Evolutionary conservation across 1,284 basidiomycete species (phyloP), one percentile per base, ranked within the genome.

Genomic region (Cutaneotrichosporon dermatis): DNA sequence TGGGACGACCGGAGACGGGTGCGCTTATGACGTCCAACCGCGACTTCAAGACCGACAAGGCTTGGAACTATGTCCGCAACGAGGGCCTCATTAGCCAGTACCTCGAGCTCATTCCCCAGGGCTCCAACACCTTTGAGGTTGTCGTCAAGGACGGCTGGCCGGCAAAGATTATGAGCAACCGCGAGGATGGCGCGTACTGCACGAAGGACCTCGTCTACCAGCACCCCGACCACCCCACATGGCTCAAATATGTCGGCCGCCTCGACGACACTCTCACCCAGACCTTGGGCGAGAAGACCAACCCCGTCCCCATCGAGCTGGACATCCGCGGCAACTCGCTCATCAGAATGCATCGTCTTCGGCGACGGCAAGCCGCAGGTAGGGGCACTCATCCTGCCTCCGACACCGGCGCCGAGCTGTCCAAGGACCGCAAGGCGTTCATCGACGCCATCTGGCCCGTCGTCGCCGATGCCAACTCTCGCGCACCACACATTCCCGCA

Each of bases 151-250:
- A 83, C 51, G 84, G 83, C 2, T 87, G 84, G 81, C 82, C 80
- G 6, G 79, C 80, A 1, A 84, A 84, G 71, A 82, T 79, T 58
- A 74, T 82, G 71, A 79, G 79, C 37, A 86, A 86, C 69, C 78
- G 82, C 39, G 80, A 82, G 0, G 84, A 86, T 60, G 82, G 82
- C 0, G 82, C 82, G 6, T 86, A 84, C 65, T 83, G 83, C 2
- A 85, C 83, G 8, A 84, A 82, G 57, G 86, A 87, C 64, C 76
- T 86, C 11, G 83, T 86, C 60, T 65, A 80, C 11, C 79, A 79
- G 53, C 82, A 85, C 55, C 74, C 80, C 4, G 69, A 72, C 8
- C 73, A 76, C 37, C 72, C 79, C 0, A 76, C 74, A 3, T 78
- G 80, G 56, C 84, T 81, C 74, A 83, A 83, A 63, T 84, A 84